A percentile compares a stretch with the other conserved stretches of the same genome.
phyloP scores from a whole-genome alignment of 2,329 filamentous ascomycete species.

The Penicillium freii region DNA sequence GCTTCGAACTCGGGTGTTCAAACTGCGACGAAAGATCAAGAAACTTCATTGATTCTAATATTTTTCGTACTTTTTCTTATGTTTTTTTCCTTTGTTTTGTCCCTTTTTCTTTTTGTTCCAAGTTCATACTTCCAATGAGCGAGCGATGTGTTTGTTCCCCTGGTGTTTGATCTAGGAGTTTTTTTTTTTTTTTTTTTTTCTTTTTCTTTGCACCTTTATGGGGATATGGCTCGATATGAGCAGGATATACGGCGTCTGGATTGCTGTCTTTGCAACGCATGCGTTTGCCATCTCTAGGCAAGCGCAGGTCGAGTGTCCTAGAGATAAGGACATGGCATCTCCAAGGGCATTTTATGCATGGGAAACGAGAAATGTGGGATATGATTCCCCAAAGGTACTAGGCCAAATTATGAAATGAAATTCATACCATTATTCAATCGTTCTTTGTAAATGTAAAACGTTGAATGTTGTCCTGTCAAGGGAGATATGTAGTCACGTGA shows the following conservation, averaged over 20 bases:
- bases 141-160: slow-evolving; percentile 11
- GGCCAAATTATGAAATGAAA: slow-evolving; percentile 4
- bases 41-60: slow-evolving; percentile 22
- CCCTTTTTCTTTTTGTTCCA: background rate
- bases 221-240: slow-evolving; percentile 5
- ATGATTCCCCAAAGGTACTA: slow-evolving; percentile 1
- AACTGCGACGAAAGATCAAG: slow-evolving; percentile 44
- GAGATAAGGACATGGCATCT: slow-evolving; percentile 1
- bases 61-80: slow-evolving; percentile 26
- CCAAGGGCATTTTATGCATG: slow-evolving; percentile 9
- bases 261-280: slow-evolving; percentile 6
- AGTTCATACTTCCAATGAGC: slow-evolving; percentile 10
- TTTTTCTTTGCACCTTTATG: slow-evolving; percentile 3
- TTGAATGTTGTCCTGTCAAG: background rate
- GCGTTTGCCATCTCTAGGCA: slow-evolving; percentile 1
- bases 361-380: slow-evolving; percentile 8
- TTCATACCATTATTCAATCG: background rate
- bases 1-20: slow-evolving; percentile 56
- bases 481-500: slow-evolving; percentile 13
- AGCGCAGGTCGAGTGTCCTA: slow-evolving; percentile 10
- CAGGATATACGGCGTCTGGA: slow-evolving; percentile 7
- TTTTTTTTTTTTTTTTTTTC: background rate
- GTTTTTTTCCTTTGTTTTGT: background rate
- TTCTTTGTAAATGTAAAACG: background rate
- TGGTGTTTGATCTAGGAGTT: slow-evolving; percentile 7